Evolutionary conservation across 305 asterid genomes (phyloP).

Genomic region (Solanum hybrid): DNA sequence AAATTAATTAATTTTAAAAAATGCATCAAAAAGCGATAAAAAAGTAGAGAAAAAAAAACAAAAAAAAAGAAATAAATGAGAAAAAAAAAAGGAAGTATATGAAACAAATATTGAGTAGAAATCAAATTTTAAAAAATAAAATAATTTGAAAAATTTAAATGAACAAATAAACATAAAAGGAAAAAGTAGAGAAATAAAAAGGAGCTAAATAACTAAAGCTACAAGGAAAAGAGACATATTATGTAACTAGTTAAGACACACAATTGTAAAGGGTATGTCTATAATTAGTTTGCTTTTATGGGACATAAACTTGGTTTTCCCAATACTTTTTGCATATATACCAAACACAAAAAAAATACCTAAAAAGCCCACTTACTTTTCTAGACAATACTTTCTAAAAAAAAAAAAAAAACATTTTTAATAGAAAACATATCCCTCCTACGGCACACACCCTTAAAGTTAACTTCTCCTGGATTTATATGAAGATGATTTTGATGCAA

Average conservation of each 20-base stretch:
- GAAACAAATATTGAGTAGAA: neutral
- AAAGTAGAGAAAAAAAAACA: no score
- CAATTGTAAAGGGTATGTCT: neutral
- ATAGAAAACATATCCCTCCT: neutral
- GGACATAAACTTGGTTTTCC: neutral
- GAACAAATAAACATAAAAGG: neutral
- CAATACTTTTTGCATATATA: neutral
- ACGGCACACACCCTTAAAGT: neutral
- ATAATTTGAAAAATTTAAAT: neutral
- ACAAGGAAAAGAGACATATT: neutral
- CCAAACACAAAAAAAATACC: neutral
- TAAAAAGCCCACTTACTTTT: neutral
- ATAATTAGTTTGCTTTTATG: no score
- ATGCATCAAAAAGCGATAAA: neutral
- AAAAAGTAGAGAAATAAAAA: no score
- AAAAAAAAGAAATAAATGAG: neutral
- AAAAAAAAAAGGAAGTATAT: neutral
- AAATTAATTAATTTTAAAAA: no score
- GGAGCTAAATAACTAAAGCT: neutral
- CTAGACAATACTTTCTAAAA: neutral
- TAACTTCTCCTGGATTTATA: constrained; percentile 27
- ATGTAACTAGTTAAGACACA: no score
- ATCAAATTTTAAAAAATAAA: neutral
- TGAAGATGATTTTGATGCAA: constrained; percentile 27
- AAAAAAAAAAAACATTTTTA: no score